Conservation (phyloP, 176 grass and related monocot species). For the Zoysia japonica region DNA sequence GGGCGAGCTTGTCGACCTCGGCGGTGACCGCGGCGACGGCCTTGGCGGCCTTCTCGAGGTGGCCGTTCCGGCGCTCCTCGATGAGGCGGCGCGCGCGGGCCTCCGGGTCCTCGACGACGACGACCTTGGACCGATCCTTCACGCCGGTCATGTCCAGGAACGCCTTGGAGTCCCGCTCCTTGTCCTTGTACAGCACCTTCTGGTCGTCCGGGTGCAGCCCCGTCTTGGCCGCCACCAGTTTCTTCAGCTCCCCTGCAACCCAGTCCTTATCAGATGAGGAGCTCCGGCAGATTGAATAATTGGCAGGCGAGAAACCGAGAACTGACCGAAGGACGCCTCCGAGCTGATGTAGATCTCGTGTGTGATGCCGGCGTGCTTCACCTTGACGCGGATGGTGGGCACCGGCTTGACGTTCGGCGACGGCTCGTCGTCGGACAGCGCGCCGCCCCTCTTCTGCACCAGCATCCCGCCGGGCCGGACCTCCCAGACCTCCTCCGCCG, state of each 20-base stretch:
- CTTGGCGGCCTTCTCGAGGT: conserved; percentile 70
- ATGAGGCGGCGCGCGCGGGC: conserved; percentile 82
- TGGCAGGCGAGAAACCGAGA: no score
- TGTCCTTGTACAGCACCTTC: conserved; percentile 85
- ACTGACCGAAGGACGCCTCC: conserved; percentile 69
- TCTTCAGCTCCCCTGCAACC: conserved; percentile 78
- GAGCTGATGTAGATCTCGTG: conserved; percentile 98
- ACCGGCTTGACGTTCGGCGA: conserved; percentile 54
- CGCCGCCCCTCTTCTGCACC: conserved; percentile 76
- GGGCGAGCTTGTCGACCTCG: conserved; percentile 86
- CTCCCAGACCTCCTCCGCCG: conserved; percentile 80
- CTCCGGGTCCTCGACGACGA: conserved; percentile 72
- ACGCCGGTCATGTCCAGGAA: conserved; percentile 86
- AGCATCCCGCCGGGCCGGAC: conserved; percentile 91
- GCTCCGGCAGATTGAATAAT: no score
- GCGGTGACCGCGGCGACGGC: conserved; percentile 67
- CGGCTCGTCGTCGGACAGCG: conserved; percentile 35
- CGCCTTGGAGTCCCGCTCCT: conserved; percentile 78
- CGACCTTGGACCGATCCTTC: conserved; percentile 84
- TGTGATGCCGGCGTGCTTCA: conserved; percentile 65
- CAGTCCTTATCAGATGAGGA: no score
- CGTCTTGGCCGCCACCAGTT: conserved; percentile 65
- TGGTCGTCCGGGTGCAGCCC: conserved; percentile 83
- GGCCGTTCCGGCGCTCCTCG: conserved; percentile 62
- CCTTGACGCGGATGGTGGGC: conserved; percentile 86